phyloP scores from a whole-genome alignment of 805 yeast species.

The Torulaspora gathmanii region DNA sequence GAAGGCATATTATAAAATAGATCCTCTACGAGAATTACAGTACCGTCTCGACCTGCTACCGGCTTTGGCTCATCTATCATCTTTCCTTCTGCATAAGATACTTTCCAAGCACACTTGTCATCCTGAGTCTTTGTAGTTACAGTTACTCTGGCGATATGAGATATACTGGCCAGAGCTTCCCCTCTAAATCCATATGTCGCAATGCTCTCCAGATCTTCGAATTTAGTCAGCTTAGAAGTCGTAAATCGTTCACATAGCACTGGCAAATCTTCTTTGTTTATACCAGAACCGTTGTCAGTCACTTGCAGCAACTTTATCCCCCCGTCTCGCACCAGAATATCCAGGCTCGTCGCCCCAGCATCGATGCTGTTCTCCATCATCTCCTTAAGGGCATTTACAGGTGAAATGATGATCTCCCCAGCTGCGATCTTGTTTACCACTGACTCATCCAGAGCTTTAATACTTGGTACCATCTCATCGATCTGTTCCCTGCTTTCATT shows the following conservation, averaged over 20 bases:
- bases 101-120: slow-evolving; percentile 65
- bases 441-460: slow-evolving; percentile 51
- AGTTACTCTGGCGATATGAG: slow-evolving; percentile 78
- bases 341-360: slow-evolving; percentile 70
- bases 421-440: slow-evolving; percentile 94
- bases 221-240: slow-evolving; percentile 72
- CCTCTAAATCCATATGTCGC: slow-evolving; percentile 93
- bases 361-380: slow-evolving; percentile 89
- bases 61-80: slow-evolving; percentile 57
- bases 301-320: slow-evolving; percentile 83
- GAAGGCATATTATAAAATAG: slow-evolving; percentile 85
- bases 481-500: not conserved
- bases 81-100: slow-evolving; percentile 64
- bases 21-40: slow-evolving; percentile 81
- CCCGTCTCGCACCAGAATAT: slow-evolving; percentile 82
- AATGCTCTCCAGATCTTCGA: slow-evolving; percentile 68
- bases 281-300: slow-evolving; percentile 86
- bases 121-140: slow-evolving; percentile 67
- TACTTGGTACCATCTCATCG: slow-evolving; percentile 15
- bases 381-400: slow-evolving; percentile 92
- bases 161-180: slow-evolving; percentile 91
- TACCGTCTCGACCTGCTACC: slow-evolving; percentile 82
- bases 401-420: slow-evolving; percentile 91
- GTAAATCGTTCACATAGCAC: slow-evolving; percentile 89
- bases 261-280: slow-evolving; percentile 62